A percentile compares a stretch with the other conserved stretches of the same genome.
These are phyloP conservation scores for Batkoa obscura DNA, from an alignment of 371 early-diverging fungal genomes.

Conservation along the genomic window DNA sequence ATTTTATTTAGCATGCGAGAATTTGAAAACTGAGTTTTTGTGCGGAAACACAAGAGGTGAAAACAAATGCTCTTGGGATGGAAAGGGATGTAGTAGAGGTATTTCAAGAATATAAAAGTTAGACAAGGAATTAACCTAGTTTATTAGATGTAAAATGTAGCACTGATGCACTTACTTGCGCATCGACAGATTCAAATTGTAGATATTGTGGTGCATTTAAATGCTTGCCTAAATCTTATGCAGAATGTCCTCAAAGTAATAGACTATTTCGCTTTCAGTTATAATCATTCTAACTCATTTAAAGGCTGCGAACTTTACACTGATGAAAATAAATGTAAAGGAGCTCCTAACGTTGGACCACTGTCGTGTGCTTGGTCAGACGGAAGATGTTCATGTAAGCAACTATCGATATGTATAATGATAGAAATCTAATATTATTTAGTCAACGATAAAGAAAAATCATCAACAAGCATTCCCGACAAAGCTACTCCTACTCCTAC, in stretches of 20 bases:
- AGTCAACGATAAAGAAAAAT: neutral
- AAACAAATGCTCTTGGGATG: neutral
- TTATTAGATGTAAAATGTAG: neutral
- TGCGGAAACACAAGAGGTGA: neutral
- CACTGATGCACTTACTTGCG: neutral
- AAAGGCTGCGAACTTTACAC: neutral
- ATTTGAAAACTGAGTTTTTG: neutral
- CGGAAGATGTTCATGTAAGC: neutral
- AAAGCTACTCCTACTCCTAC: too few relatives aligned
- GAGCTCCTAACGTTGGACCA: neutral
- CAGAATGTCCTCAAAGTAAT: too few relatives aligned
- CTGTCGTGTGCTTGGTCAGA: neutral
- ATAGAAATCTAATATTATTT: neutral
- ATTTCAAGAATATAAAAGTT: neutral
- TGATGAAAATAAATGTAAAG: neutral
- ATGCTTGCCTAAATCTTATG: neutral
- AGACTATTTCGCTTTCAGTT: too few relatives aligned
- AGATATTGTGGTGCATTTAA: neutral
- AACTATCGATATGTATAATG: neutral
- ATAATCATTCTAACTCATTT: neutral
- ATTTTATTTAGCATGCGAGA: neutral
- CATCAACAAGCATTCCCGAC: neutral
- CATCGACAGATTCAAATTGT: neutral
- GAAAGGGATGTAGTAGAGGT: neutral
- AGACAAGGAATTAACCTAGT: neutral